Evolutionary conservation across 1,284 basidiomycete genomes (phyloP).

Genomic region (Leccinum solheimii): DNA sequence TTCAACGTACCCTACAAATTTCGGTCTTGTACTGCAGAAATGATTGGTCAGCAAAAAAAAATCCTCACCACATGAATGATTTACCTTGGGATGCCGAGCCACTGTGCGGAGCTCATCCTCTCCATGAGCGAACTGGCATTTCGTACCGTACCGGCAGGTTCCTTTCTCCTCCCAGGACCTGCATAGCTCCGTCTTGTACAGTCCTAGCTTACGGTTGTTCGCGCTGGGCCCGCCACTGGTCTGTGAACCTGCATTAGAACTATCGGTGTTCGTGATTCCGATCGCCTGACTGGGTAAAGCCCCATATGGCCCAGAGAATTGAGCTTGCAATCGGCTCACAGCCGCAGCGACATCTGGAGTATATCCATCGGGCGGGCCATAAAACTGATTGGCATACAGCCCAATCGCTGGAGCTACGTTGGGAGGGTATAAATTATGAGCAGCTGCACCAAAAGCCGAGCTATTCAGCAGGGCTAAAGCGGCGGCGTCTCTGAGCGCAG

Average conservation of each 20-base stretch:
- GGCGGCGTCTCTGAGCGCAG: slow-evolving; percentile 65
- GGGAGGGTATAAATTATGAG: slow-evolving; percentile 49
- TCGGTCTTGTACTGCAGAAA: slow-evolving; percentile 81
- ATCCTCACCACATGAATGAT: slow-evolving; percentile 15
- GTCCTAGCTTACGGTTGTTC: slow-evolving; percentile 82
- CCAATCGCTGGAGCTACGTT: slow-evolving; percentile 50
- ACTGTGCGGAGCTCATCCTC: slow-evolving; percentile 83
- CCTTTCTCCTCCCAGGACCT: slow-evolving; percentile 94
- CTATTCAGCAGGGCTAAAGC: slow-evolving; percentile 60
- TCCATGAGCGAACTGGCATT: slow-evolving; percentile 91
- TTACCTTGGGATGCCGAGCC: slow-evolving; percentile 81
- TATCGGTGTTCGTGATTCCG: slow-evolving; percentile 40
- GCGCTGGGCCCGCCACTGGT: slow-evolving; percentile 68
- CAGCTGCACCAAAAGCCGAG: slow-evolving; percentile 51
- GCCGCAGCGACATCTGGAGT: slow-evolving; percentile 56
- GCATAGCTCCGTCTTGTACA: slow-evolving; percentile 92
- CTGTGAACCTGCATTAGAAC: slow-evolving; percentile 35
- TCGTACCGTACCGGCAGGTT: slow-evolving; percentile 80
- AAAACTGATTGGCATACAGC: slow-evolving; percentile 70
- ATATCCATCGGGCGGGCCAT: slow-evolving; percentile 60
- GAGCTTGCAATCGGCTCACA: slow-evolving; percentile 54
- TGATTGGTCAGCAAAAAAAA: slow-evolving; percentile 15
- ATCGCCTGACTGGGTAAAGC: slow-evolving; percentile 40
- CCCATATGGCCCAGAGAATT: slow-evolving; percentile 61
- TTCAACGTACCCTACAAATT: slow-evolving; percentile 73